Conservation (phyloP, 2,329 filamentous ascomycete species). For the Fusarium illudens region DNA sequence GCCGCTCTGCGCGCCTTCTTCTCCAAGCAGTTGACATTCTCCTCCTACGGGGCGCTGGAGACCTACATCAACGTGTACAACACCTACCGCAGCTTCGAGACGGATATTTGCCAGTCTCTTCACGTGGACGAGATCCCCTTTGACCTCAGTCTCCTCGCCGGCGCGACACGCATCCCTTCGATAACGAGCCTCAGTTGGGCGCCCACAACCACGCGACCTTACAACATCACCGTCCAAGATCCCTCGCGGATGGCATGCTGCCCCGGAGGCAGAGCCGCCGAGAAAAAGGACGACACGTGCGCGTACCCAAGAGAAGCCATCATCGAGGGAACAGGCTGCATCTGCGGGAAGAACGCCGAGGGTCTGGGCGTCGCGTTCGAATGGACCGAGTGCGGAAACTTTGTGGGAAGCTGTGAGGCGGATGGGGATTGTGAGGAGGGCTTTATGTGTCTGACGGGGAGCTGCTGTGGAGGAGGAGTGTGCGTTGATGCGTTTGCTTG, state of each 20-base stretch:
- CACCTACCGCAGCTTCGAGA: constrained; percentile 40
- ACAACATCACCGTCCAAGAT: constrained; percentile 49
- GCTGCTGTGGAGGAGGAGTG: constrained; percentile 48
- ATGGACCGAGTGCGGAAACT: constrained; percentile 48
- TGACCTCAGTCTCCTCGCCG: constrained; percentile 46
- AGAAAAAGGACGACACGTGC: constrained; percentile 32
- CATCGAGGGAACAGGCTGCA: constrained; percentile 44
- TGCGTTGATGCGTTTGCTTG: constrained; percentile 50
- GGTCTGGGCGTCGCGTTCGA: constrained; percentile 45
- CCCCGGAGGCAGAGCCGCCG: constrained; percentile 38
- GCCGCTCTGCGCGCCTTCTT: constrained; percentile 45
- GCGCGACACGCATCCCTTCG: constrained; percentile 40
- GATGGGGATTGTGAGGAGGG: constrained; percentile 37
- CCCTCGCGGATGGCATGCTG: constrained; percentile 47
- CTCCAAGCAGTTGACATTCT: constrained; percentile 30
- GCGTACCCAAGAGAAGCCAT: constrained; percentile 46
- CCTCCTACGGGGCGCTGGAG: constrained; percentile 38
- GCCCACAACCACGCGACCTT: constrained; percentile 35
- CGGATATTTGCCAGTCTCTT: constrained; percentile 48
- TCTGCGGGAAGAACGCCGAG: constrained; percentile 46
- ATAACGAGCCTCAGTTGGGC: constrained; percentile 45
- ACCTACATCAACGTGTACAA: constrained; percentile 47
- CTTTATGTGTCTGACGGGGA: constrained; percentile 47
- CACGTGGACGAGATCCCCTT: constrained; percentile 45
- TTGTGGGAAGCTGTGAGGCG: constrained; percentile 41